Evolutionary conservation across 2,329 filamentous ascomycete species (phyloP), one percentile per base, ranked within the genome.

Genomic region (Colletotrichum lini): DNA sequence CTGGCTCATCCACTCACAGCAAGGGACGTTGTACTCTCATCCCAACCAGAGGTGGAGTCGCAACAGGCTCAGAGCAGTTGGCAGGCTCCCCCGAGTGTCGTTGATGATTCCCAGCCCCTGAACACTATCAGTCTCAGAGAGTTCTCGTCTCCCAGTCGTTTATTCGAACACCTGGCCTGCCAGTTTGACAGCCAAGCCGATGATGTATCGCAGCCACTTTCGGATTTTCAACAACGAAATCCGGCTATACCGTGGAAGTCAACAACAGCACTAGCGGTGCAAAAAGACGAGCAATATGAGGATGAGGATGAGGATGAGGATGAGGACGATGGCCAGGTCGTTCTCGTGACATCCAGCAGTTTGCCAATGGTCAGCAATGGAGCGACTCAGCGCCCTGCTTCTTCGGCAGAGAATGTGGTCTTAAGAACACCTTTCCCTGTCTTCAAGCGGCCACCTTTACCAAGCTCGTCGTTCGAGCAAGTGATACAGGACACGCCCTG

Each of bases 41-140:
- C 69, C 15, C 58, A 63, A 30, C 65, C 30, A 18, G 52, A 35
- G 7, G 16, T 38, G 10, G 58, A 65, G 13, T 49, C 60, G 12
- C 60, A 62, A 16, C 38, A 26, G 16, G 23, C 54, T 18, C 70
- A 66, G 35, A 21, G 26, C 83, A 84, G 60, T 86, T 83, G 82
- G 76, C 77, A 54, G 21, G 78, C 82, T 16, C 85, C 84, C 2
- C 83, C 86, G 0, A 90, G 87, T 67, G 81, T 86, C 38, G 82
- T 91, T 23, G 83, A 82, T 12, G 89, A 91, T 75, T 91, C 89
- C 0, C 85, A 89, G 73, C 85, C 83, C 0, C 77, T 81, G 9
- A 80, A 82, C 64, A 73, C 79, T 76, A 60, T 78, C 15, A 72
- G 74, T 0, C 72, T 82, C 1, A 58, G 76, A 2, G 76, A 76